These are phyloP conservation scores for Pleurotus pulmonarius DNA, from an alignment of 768 basidiomycete species.

Conservation along the genomic window DNA sequence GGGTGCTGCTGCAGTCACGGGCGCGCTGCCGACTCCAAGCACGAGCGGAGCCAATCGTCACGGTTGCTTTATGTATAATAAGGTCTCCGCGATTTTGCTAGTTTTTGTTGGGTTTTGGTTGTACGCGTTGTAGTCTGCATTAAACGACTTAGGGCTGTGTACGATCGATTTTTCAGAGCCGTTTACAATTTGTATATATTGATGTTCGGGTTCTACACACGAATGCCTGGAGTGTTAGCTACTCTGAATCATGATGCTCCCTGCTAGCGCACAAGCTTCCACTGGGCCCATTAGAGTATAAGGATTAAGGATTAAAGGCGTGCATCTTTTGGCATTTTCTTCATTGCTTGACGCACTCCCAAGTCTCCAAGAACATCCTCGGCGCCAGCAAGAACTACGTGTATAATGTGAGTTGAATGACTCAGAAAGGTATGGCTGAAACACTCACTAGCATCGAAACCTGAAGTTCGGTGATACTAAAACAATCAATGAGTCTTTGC, in stretches of 20 bases:
- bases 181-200: too few species aligned
- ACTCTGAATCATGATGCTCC: too few species aligned
- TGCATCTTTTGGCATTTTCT: conserved; percentile 52
- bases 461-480: conserved; percentile 79
- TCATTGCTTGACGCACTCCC: conserved; percentile 71
- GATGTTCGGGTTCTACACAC: too few species aligned
- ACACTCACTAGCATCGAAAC: conserved; percentile 69
- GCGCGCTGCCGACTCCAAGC: not conserved
- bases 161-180: too few species aligned
- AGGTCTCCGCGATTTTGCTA: too few species aligned
- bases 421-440: conserved; percentile 7
- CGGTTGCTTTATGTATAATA: not conserved
- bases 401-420: not conserved
- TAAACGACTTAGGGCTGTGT: too few species aligned
- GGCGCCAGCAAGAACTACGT: conserved; percentile 65
- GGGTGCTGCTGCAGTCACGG: not conserved
- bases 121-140: too few species aligned
- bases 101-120: too few species aligned
- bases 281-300: too few species aligned
- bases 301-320: conserved; percentile 24
- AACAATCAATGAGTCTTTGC: conserved; percentile 2
- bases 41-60: not conserved
- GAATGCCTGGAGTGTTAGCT: too few species aligned
- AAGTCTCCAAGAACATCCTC: conserved; percentile 74
- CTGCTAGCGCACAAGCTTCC: too few species aligned